Evolutionary conservation across 441 rosid species (phyloP).

Genomic region (Flueggea neowawraea): DNA sequence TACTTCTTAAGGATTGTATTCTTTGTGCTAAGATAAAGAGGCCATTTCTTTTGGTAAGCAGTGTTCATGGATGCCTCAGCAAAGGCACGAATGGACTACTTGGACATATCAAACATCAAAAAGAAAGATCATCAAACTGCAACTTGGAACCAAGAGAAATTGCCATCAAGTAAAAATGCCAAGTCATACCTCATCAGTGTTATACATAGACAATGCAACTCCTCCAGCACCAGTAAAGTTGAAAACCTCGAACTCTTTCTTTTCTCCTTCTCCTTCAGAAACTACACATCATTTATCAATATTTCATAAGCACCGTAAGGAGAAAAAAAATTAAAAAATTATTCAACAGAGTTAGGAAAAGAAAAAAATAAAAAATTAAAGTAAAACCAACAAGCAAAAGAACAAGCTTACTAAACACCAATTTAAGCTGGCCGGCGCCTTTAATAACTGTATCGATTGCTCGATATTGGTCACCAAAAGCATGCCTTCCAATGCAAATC

Average conservation of each 20-base stretch:
- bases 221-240: conserved; percentile 69
- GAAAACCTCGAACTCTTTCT: conserved; percentile 59
- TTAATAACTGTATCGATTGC: conserved; percentile 73
- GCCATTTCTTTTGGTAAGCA: conserved; percentile 87
- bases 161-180: background rate
- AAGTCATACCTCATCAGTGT: conserved; percentile 70
- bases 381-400: background rate
- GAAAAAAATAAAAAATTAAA: background rate
- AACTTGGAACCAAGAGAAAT: background rate
- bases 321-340: conserved; percentile 7
- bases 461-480: conserved; percentile 89
- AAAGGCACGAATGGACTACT: conserved; percentile 74
- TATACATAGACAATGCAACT: conserved; percentile 73
- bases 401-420: conserved; percentile 54
- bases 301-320: no score
- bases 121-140: background rate
- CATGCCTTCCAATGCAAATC: conserved; percentile 95
- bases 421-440: conserved; percentile 69
- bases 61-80: conserved; percentile 87
- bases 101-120: conserved; percentile 11
- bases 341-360: background rate
- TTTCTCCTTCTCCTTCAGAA: conserved; percentile 44
- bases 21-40: conserved; percentile 90
- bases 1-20: conserved; percentile 86
- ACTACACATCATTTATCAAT: conserved; percentile 24